phyloP scores from a whole-genome alignment of 768 basidiomycete species.

The Brasilioporus rufonigricans region DNA sequence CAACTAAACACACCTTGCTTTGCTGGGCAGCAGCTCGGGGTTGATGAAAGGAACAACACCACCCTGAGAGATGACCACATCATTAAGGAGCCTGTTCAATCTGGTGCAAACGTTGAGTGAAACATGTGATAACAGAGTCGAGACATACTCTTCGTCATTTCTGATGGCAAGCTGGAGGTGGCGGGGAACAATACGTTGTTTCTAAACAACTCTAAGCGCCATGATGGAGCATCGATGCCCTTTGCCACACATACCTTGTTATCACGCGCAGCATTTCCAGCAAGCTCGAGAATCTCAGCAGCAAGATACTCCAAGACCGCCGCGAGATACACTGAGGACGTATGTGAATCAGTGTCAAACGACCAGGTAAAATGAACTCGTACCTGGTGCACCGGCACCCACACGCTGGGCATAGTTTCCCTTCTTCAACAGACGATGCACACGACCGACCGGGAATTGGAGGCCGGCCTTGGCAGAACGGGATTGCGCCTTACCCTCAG shows the following conservation, averaged over 20 bases:
- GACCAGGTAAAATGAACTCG: slow-evolving; percentile 8
- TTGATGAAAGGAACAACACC: slow-evolving; percentile 76
- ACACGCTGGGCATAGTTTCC: slow-evolving; percentile 88
- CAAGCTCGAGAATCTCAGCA: slow-evolving; percentile 91
- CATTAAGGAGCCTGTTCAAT: slow-evolving; percentile 77
- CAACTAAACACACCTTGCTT: slow-evolving; percentile 24
- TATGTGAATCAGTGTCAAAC: not conserved
- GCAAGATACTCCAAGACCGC: slow-evolving; percentile 91
- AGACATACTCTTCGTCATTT: slow-evolving; percentile 77
- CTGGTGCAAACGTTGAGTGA: slow-evolving; percentile 28
- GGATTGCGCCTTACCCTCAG: slow-evolving; percentile 58
- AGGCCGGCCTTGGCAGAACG: slow-evolving; percentile 74
- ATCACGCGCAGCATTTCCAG: slow-evolving; percentile 68
- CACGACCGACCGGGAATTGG: slow-evolving; percentile 90
- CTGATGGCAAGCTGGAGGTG: slow-evolving; percentile 91
- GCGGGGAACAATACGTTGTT: slow-evolving; percentile 92
- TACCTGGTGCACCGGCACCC: slow-evolving; percentile 85
- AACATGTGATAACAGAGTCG: not conserved
- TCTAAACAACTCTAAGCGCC: slow-evolving; percentile 36
- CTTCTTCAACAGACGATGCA: slow-evolving; percentile 84
- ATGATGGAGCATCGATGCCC: not conserved
- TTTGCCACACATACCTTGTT: slow-evolving; percentile 27
- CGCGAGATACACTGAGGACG: slow-evolving; percentile 71
- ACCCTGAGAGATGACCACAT: slow-evolving; percentile 88
- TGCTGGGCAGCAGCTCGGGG: slow-evolving; percentile 38